Evolutionary conservation across 352 stramenopile genomes (phyloP), one percentile per base, ranked within the genome.

Genomic region (Plasmopara muralis): DNA sequence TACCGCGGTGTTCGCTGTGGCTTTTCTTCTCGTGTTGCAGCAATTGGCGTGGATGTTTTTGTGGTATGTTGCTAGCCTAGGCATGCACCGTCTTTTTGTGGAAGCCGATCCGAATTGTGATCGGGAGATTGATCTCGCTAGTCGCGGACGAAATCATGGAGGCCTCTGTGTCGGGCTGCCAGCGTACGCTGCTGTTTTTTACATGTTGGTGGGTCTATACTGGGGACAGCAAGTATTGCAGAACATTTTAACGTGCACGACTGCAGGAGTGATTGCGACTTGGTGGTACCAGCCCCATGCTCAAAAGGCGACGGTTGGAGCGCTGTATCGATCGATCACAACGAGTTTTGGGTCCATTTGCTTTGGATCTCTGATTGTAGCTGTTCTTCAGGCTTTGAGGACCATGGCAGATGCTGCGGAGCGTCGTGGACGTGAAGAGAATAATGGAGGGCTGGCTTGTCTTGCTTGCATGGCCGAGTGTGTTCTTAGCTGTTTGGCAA

Each of bases 401-500:
- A 87, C 83, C 45, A 88, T 89, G 74, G 79, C 76, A 4, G 64
- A 68, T 33, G 74, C 81, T 53, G 53, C 85, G 15, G 81, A 83
- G 46, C 61, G 89, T 18, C 80, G 88, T 50, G 83, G 80, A 2
- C 62, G 47, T 8, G 75, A 92, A 33, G 76, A 93, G 15, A 80
- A 93, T 43, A 92, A 90, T 51, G 63, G 63, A 6, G 77, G 62
- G 52, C 67, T 92, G 3, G 80, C 81, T 7, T 93, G 86, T 53
- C 65, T 96, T 7, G 77, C 75, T 15, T 96, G 87, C 53, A 73
- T 96, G 50, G 85, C 84, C 4, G 74, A 90, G 43, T 96, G 87
- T 62, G 78, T 95, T 18, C 52, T 96, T 15, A 74, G 73, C 70
- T 95, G 83, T 50, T 70, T 96, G 43, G 80, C 90, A 46, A 67